Evolutionary conservation across 176 grass and related monocot species (phyloP).

Genomic region (Oryza brachyantha): DNA sequence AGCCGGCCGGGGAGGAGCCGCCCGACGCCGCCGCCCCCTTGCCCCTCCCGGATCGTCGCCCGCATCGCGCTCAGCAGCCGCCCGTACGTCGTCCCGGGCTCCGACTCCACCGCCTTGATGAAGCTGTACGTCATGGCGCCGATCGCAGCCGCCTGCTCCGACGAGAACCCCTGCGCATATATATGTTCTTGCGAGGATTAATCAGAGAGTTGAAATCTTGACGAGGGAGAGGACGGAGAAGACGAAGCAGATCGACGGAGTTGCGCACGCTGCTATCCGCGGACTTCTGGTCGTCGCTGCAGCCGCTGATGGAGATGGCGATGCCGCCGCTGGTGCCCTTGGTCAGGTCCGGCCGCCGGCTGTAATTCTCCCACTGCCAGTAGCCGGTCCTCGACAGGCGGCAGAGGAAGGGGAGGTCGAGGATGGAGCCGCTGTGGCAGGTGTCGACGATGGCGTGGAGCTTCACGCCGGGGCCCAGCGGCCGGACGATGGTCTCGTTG

Average conservation of each 20-base stretch:
- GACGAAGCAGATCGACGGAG: neutral
- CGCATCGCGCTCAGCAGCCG: slow-evolving; percentile 65
- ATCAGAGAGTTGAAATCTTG: too few relatives aligned
- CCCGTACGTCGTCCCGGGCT: slow-evolving; percentile 77
- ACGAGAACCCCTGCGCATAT: slow-evolving; percentile 50
- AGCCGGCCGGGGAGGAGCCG: slow-evolving; percentile 44
- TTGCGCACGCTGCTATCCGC: slow-evolving; percentile 29
- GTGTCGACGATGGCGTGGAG: slow-evolving; percentile 87
- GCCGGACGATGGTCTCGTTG: slow-evolving; percentile 47
- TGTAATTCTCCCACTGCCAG: slow-evolving; percentile 81
- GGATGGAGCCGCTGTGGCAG: slow-evolving; percentile 89
- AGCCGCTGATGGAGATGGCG: slow-evolving; percentile 85
- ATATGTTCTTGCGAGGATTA: too few relatives aligned
- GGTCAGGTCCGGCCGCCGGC: slow-evolving; percentile 10
- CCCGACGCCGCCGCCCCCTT: neutral
- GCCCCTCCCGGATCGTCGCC: slow-evolving; percentile 52
- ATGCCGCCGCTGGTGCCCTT: slow-evolving; percentile 68
- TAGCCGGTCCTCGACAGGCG: slow-evolving; percentile 66
- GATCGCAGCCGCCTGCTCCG: slow-evolving; percentile 33
- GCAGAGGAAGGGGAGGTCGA: slow-evolving; percentile 85
- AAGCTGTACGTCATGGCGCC: slow-evolving; percentile 97
- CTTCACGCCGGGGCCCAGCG: slow-evolving; percentile 58
- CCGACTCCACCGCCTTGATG: slow-evolving; percentile 56
- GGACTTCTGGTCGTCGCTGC: slow-evolving; percentile 44
- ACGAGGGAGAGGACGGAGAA: neutral